Conservation (phyloP, 169 alveolate species). For the Prorocentrum cordatum region DNA sequence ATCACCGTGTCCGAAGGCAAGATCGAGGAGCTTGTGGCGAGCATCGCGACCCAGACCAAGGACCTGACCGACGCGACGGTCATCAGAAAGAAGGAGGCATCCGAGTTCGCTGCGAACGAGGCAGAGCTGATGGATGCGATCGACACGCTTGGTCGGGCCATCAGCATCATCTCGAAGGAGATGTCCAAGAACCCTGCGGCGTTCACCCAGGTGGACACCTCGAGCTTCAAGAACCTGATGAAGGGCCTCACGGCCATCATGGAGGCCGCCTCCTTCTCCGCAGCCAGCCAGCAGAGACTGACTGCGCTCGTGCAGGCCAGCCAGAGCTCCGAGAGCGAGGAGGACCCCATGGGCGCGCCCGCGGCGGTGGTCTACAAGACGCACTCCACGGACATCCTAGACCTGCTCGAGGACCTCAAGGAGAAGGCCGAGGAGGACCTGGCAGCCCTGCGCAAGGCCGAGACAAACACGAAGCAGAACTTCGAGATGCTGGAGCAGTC, state of each 20-base stretch:
- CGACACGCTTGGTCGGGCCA: background rate
- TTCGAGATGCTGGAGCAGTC: background rate
- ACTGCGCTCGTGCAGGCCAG: background rate
- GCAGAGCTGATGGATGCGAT: background rate
- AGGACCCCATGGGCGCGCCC: background rate
- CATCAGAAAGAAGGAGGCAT: background rate
- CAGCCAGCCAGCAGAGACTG: background rate
- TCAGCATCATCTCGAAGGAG: background rate
- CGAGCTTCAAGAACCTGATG: background rate
- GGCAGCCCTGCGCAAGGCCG: background rate
- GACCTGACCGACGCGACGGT: background rate
- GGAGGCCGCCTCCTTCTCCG: background rate
- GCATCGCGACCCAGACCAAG: background rate
- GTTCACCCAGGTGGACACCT: background rate
- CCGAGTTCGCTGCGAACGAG: background rate
- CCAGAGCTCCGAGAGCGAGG: background rate
- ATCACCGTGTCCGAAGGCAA: too few species aligned
- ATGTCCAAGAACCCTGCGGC: background rate
- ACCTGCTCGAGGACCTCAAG: background rate
- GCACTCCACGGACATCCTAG: background rate
- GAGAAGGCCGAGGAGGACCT: background rate
- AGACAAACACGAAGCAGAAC: background rate
- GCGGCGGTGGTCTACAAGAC: background rate
- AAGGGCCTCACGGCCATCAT: background rate
- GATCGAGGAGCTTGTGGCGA: background rate